A percentile compares a stretch with the other conserved stretches of the same genome.
Evolutionary conservation across 129 eudicot species (phyloP).

Genomic region (Mikania micrantha): DNA sequence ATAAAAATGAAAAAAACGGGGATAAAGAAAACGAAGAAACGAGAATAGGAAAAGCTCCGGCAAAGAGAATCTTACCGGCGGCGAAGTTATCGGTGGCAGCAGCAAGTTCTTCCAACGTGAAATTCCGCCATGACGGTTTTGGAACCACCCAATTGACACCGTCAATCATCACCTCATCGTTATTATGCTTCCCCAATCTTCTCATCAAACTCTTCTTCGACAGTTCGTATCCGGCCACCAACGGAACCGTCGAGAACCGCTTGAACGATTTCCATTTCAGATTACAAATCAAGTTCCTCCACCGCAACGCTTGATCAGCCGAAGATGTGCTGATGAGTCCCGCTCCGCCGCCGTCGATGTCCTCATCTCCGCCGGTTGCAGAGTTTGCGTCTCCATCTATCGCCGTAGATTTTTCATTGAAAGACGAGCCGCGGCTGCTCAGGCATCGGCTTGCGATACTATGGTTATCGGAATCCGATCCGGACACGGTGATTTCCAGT

Average conservation of each 20-base stretch:
- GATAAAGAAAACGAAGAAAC: neutral
- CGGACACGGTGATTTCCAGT: constrained; percentile 44
- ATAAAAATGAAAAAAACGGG: neutral
- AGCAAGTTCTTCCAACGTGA: constrained; percentile 49
- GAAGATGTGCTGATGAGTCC: constrained; percentile 7
- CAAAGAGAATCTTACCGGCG: constrained; percentile 38
- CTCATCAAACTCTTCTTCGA: constrained; percentile 44
- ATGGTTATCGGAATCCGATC: constrained; percentile 55
- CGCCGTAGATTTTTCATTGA: constrained; percentile 24
- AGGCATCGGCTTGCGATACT: constrained; percentile 37
- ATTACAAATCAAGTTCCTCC: constrained; percentile 44
- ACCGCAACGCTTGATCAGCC: constrained; percentile 21
- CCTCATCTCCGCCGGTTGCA: constrained; percentile 14
- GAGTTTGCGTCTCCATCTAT: neutral
- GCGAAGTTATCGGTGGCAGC: constrained; percentile 66
- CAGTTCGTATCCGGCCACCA: constrained; percentile 39
- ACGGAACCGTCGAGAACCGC: constrained; percentile 44
- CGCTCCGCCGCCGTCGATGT: constrained; percentile 6
- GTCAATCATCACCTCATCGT: constrained; percentile 30
- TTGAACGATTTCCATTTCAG: constrained; percentile 44
- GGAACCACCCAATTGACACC: constrained; percentile 35
- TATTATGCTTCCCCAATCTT: constrained; percentile 39
- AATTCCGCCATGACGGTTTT: constrained; percentile 93
- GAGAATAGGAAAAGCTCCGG: constrained; percentile 7
- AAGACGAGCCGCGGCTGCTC: constrained; percentile 38